Base-by-base conservation (phyloP, 2,329 filamentous ascomycete species). In the Eutypa lata region DNA sequence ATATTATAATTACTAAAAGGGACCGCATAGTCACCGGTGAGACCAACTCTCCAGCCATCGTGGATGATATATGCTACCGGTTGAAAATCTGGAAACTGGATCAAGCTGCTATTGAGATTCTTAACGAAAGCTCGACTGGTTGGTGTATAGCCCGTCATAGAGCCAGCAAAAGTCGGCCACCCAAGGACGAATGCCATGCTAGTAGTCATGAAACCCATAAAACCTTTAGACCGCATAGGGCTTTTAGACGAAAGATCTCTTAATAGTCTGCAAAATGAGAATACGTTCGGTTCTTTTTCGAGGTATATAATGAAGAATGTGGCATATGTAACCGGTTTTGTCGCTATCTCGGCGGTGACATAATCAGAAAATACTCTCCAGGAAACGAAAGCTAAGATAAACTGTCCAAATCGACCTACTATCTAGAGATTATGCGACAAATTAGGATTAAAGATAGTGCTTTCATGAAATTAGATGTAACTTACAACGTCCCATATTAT, bases 131-230 rank as follows among this genome's bases (percentile, higher is more conserved):
- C 57, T 7, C 50, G 48, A 8, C n/a, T 56, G 37, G 54, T 53
- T 10, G 64, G 52, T 8, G 57, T 53, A 44, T 69, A 69, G 18
- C 66, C 65, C 0, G 64, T 64, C 65, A 68, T 67, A 1, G 65
- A 58, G 24, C 65, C 50, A 2, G 59, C 59, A 7, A 68, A 40
- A 1, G 64, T 67, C 14, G 66, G 67, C 47, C 66, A 69, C 11
- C 47, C 47, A 13, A 67, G 46, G 4, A 63, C 31, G 31, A 67
- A 68, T 19, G 61, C 2, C 47, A 65, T 62, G 10, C 56, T 61
- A 4, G 49, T 19, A 16, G 64, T 42, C 22, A 68, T 60, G 49
- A 66, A 65, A 19, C 31, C 6, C 56, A 63, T 64, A 3, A 57
- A 53, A 1, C 55, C 1, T 40, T 48, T 62, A 2, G 66, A 67